phyloP scores from a whole-genome alignment of 2,329 filamentous ascomycete species.

The Fusarium pilosicola region DNA sequence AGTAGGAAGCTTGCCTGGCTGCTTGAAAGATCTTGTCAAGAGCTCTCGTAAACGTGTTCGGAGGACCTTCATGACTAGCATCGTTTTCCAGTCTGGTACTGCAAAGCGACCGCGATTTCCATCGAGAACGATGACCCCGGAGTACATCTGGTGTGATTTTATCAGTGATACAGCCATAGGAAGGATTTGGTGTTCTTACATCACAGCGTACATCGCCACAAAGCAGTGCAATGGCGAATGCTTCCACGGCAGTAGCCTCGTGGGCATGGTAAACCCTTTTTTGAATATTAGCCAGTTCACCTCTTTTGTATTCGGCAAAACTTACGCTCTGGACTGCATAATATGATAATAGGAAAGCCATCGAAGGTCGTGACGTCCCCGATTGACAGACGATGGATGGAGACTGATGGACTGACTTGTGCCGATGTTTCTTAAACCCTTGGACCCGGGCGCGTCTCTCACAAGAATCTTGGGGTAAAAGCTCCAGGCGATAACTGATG shows the following conservation, averaged over 20 bases:
- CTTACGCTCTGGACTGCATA: conserved; percentile 87
- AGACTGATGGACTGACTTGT: conserved; percentile 93
- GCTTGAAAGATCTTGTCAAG: conserved; percentile 75
- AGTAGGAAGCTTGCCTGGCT: conserved; percentile 69
- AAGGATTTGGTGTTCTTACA: conserved; percentile 56
- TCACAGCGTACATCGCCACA: conserved; percentile 91
- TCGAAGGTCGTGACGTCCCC: conserved; percentile 71
- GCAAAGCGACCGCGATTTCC: conserved; percentile 87
- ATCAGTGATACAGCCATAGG: background rate
- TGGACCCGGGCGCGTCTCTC: conserved; percentile 74
- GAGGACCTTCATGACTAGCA: conserved; percentile 88
- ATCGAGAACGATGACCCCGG: conserved; percentile 87
- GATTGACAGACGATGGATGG: conserved; percentile 90
- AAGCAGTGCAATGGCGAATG: conserved; percentile 83
- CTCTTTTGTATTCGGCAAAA: conserved; percentile 25
- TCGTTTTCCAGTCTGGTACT: conserved; percentile 87
- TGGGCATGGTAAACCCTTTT: conserved; percentile 86
- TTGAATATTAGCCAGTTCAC: conserved; percentile 15
- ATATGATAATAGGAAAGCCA: conserved; percentile 98
- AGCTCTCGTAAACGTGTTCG: conserved; percentile 79
- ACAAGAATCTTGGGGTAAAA: conserved; percentile 95
- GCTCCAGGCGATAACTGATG: conserved; percentile 88
- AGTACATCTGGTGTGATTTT: conserved; percentile 71
- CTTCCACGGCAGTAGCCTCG: conserved; percentile 82
- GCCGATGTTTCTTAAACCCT: conserved; percentile 88